Evolutionary conservation across 2,329 filamentous ascomycete species (phyloP), one percentile per base, ranked within the genome.

Genomic region (Colletotrichum lindemuthianum): DNA sequence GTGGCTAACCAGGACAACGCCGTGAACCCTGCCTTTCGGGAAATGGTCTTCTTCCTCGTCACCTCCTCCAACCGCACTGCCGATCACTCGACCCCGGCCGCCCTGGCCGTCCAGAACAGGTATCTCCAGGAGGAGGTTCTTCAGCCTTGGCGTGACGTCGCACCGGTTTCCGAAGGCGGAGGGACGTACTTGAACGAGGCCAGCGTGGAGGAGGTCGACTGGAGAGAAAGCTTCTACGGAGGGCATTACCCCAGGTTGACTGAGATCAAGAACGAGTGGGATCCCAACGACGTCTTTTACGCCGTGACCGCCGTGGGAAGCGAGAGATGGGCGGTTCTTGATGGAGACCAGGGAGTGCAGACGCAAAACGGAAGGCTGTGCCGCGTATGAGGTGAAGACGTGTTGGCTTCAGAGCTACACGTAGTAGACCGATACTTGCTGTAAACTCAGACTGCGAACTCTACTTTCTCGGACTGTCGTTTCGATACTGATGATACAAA

Each of bases 171-270:
- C 0, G 51, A 54, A 13, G 69, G 66, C 1, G 60, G 65, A 8
- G 71, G 72, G 6, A 67, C 67, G 9, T 73, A 76, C 41, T 59
- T 71, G 43, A 76, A 73, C 54, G 74, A 76, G 58, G 74, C 71
- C 2, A 72, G 75, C 37, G 61, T 73, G 7, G 69, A 69, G 56
- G 72, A 76, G 43, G 70, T 71, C 1, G 67, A 74, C 37, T 76
- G 72, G 59, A 67, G 60, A 7, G 41, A 72, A 56, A 60, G 68
- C 3, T 77, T 76, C 52, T 76, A 70, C 36, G 75, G 75, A 10
- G 69, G 61, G 8, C 70, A 72, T 34, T 76, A 75, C 24, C 59
- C 59, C 6, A 58, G 68, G 10, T 68, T 75, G 15, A 44, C 68
- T 4, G 55, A 66, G 15, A 70, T 72, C 32, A 77, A 76, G 69